Evolutionary conservation across 2,329 filamentous ascomycete genomes (phyloP).

Genomic region (Sporothrix euskadiensis): DNA sequence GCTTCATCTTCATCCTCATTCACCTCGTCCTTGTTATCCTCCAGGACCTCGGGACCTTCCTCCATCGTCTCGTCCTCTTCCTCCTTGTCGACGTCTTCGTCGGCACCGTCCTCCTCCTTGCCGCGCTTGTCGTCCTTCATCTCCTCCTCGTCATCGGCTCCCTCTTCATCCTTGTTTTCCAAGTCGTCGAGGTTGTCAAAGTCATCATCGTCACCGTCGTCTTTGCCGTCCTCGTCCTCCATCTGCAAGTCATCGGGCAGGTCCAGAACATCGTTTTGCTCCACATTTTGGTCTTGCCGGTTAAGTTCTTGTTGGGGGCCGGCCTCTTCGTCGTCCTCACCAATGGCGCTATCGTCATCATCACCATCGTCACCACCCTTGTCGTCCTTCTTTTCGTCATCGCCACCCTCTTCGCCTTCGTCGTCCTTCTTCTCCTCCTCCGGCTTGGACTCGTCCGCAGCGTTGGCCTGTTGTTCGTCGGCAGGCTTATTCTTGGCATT

Average conservation of each 20-base stretch:
- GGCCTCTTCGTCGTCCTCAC: conserved; percentile 59
- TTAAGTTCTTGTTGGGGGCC: conserved; percentile 58
- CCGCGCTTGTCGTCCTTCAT: conserved; percentile 43
- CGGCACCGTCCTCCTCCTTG: conserved; percentile 42
- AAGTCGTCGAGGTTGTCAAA: conserved; percentile 59
- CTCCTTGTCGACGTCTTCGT: conserved; percentile 38
- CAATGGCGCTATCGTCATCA: conserved; percentile 64
- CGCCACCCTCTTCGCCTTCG: conserved; percentile 37
- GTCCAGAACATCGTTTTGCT: conserved; percentile 79
- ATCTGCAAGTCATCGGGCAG: conserved; percentile 87
- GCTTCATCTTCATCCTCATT: conserved; percentile 48
- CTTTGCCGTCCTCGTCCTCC: conserved; percentile 70
- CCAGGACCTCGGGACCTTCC: conserved; percentile 41
- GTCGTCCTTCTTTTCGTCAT: conserved; percentile 42
- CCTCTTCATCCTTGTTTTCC: conserved; percentile 79
- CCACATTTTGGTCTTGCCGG: conserved; percentile 69
- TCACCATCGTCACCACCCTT: conserved; percentile 57
- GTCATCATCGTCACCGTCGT: conserved; percentile 55
- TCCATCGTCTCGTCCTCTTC: conserved; percentile 47
- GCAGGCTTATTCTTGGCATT: conserved; percentile 64
- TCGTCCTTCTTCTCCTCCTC: conserved; percentile 54
- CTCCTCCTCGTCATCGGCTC: conserved; percentile 71
- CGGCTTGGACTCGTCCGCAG: conserved; percentile 37
- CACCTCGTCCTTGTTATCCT: conserved; percentile 38
- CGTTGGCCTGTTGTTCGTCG: conserved; percentile 56